Conservation (phyloP, 805 yeast genomes). For the Kodamaea hsintzibuensis region DNA sequence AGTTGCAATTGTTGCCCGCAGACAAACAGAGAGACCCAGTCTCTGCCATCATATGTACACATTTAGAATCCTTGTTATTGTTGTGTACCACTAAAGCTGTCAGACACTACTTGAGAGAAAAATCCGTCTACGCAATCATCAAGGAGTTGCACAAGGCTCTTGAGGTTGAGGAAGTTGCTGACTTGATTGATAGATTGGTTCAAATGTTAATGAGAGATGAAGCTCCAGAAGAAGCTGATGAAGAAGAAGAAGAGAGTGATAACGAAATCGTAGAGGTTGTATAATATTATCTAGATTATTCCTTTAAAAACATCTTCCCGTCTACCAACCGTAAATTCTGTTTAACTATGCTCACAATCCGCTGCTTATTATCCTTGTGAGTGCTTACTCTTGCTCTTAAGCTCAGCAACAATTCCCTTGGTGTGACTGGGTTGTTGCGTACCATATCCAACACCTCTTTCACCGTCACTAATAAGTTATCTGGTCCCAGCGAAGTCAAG, state of each 20-base stretch:
- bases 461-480: constrained; percentile 56
- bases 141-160: constrained; percentile 76
- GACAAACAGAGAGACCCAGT: constrained; percentile 79
- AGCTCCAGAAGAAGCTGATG: constrained; percentile 41
- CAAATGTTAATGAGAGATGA: constrained; percentile 94
- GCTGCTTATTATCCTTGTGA: constrained; percentile 62
- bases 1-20: constrained; percentile 73
- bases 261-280: constrained; percentile 57
- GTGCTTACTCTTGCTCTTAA: constrained; percentile 62
- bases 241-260: constrained; percentile 43
- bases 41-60: constrained; percentile 61
- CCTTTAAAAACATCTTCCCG: constrained; percentile 45
- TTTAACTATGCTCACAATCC: constrained; percentile 59
- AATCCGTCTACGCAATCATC: constrained; percentile 80
- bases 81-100: constrained; percentile 73
- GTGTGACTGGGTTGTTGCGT: constrained; percentile 54
- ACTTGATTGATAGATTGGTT: constrained; percentile 79
- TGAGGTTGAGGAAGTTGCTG: constrained; percentile 50
- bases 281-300: constrained; percentile 26
- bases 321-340: constrained; percentile 56
- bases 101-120: constrained; percentile 76
- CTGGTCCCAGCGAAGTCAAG: constrained; percentile 38
- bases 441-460: constrained; percentile 71
- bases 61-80: constrained; percentile 76
- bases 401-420: constrained; percentile 61